Base-by-base conservation (phyloP, 2,329 filamentous ascomycete genomes). In the Aspergillus sp. region DNA sequence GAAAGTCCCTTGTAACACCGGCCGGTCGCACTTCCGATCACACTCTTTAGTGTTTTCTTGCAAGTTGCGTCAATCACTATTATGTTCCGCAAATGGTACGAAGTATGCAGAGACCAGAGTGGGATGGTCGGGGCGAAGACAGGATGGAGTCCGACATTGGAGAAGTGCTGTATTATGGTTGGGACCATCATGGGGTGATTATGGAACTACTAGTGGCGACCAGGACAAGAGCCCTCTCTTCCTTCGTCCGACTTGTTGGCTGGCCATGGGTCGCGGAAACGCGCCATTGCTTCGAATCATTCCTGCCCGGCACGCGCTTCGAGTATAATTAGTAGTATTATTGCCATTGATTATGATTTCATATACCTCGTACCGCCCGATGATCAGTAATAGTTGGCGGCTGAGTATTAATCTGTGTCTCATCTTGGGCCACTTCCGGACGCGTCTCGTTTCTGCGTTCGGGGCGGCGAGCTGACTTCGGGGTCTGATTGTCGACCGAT, bases 401-500 rank as follows among this genome's bases (percentile, higher is more conserved):
- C 43, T 39, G 45, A 47, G 57, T 13, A 39, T 50, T 50, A 50
- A 38, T 25, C 36, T 41, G 43, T 41, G 43, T 50, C 21, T 52
- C 21, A n/a, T 47, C 47, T 21, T 15, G 51, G 51, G 21, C 21
- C 36, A 25, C 21, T 55, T 60, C 57, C 53, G 59, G 43, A 58
- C 59, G 59, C 59, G 39, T 62, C 54, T 55, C 39, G 56, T 62
- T 50, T 54, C 57, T 55, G 51, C 53, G 51, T 56, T 58, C 54
- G 50, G 53, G 32, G 50, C 41, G 47, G 25, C 25, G 47, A 30
- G 47, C 47, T 50, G 47, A 50, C 47, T 50, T 50, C 47, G 47
- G 47, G 47, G 47, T 39, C 47, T 56, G 25, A 48, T 32, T 49
- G 54, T 49, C 54, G 41, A 55, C 54, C 23, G 47, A 50, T 50